Evolutionary conservation across 177 flowering plant species (phyloP), one percentile per base, ranked within the genome.

Genomic region (Vitis hybrid): DNA sequence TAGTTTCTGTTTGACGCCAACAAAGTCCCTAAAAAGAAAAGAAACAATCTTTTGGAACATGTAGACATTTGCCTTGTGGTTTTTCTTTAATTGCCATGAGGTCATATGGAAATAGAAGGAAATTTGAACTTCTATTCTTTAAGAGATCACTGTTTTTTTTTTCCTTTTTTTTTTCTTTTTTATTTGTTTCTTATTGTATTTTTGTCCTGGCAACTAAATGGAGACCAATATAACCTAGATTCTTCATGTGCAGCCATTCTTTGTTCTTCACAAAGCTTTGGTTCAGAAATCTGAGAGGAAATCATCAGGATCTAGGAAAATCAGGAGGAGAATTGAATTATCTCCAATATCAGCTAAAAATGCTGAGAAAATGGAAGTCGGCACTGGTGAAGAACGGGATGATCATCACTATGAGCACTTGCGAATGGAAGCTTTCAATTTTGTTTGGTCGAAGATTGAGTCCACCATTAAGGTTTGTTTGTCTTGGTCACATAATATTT

Each of bases 361-460:
- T 51, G 52, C 56, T 2, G 74, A 64, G 65, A 73, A 68, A 26
- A 39, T 58, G 3, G 72, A 72, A 19, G 67, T 26, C 3, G 68
- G 61, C 62, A 72, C 11, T 12, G 64, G 33, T 13, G 69, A 70
- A 15, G 81, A 73, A n/a, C 60, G 51, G 2, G 82, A 67, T 52
- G 76, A 79, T 18, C 55, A 4, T 13, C 48, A 26, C 52, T 68
- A 67, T 69, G 75, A 80, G 66, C 75, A 67, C 26, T 66, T 83
- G 75, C 82, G 84, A 2, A 53, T 74, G 53, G 86, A 90, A 69
- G 85, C 91, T 53, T 91, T 89, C 72, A 72, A 86, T 48, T 10
- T 67, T 11, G 86, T 86, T n/a, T 94, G 99, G 97, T 86, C 86
- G 7, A 82, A 79, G 20, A 87, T 90, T 20, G 90, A 92, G 66